phyloP scores from a whole-genome alignment of 2,329 filamentous ascomycete genomes.

The Neofusicoccum cordaticola region DNA sequence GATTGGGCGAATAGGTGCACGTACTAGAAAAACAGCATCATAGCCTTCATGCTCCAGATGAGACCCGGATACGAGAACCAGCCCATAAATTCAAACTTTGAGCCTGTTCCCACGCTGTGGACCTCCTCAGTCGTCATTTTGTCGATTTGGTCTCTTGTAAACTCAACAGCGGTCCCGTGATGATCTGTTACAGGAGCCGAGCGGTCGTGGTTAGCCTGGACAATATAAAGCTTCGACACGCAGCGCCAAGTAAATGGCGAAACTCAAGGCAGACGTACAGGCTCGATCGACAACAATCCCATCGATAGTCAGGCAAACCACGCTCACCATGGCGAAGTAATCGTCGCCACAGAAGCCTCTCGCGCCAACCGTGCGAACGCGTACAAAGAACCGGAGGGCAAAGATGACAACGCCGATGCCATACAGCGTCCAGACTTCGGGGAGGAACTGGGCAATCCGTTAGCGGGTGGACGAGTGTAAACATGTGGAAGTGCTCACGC shows the following conservation, averaged over 20 bases:
- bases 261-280: neutral
- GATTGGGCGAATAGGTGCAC: neutral
- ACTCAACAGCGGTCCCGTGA: neutral
- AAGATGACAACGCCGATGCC: conserved; percentile 33
- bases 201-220: neutral
- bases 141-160: neutral
- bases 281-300: neutral
- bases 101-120: neutral
- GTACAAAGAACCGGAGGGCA: conserved; percentile 33
- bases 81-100: conserved; percentile 6
- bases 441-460: no score
- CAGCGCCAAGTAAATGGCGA: neutral
- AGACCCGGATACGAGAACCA: conserved; percentile 31
- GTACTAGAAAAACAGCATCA: conserved; percentile 31
- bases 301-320: neutral
- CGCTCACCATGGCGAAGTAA: conserved; percentile 29
- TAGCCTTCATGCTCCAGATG: conserved; percentile 35
- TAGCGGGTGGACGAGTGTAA: no score
- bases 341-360: conserved; percentile 41
- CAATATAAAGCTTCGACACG: no score
- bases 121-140: neutral
- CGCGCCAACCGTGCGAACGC: conserved; percentile 38
- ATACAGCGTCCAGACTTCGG: neutral
- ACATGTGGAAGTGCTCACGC: no score
- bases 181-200: neutral